Evolutionary conservation across 1,139 yeast genomes (phyloP), one percentile per base, ranked within the genome.

Genomic region (Candida tetrigidarum): DNA sequence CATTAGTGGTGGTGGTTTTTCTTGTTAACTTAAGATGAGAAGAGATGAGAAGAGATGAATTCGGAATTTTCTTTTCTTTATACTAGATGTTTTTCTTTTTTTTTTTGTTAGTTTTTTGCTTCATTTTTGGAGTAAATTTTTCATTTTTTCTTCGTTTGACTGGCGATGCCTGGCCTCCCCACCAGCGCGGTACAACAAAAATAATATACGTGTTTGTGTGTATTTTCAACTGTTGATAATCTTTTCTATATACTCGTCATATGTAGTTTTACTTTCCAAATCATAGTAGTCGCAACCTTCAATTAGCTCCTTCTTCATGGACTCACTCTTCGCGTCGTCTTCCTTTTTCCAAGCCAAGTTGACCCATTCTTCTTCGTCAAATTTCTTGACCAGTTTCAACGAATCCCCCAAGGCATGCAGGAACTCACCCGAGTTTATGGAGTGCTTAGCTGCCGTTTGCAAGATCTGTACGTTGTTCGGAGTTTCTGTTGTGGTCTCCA

Each of bases 391-490:
- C 35, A 89, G 88, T 49, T 80, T 72, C 43, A 92, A 74, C 0
- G 97, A 92, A 25, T 91, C 93, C 2, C 96, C 93, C 47, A 88
- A 84, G 8, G 81, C 78, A 4, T 84, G 74, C 22, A 84, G 74
- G 54, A 86, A 86, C 19, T 91, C 84, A 36, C 86, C 84, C 30
- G 85, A 83, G 48, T 81, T 85, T 0, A 84, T 77, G 45, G 76
- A 81, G 37, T 69, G 63, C 47, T 73, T 67, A 14, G 74, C 68
- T 2, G 73, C 67, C 18, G 73, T 66, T 50, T 74, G 79, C 36
- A 74, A 69, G 30, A 77, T 75, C 42, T 73, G 75, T 29, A 70
- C 71, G 41, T 72, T 80, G 47, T 62, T 64, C 35, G 60, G 59
- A 49, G 70, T 73, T 59, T 62, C 65, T 52, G 58, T 62, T 51